Conservation (phyloP, 2,329 filamentous ascomycete species). For the Aplosporella prunicola region DNA sequence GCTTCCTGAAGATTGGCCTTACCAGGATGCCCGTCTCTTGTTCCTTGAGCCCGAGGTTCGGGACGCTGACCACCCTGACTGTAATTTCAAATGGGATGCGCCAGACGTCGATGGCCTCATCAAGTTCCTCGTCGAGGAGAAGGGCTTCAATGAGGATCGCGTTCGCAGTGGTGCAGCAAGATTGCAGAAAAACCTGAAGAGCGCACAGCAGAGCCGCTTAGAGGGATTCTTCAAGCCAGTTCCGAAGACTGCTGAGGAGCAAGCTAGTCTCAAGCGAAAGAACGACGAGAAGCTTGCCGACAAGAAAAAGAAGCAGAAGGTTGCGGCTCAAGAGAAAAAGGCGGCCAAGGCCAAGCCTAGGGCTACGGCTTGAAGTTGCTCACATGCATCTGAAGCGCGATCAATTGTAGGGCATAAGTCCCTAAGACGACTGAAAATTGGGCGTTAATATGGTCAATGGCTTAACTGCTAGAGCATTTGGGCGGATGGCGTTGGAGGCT, state of each 20-base stretch:
- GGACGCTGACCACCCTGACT: conserved; percentile 70
- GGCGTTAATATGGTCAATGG: no score
- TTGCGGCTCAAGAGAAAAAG: conserved; percentile 91
- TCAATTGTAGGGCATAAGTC: no score
- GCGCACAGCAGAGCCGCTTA: conserved; percentile 77
- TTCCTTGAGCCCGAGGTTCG: conserved; percentile 90
- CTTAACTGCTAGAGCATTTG: no score
- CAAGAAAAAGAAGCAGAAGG: conserved; percentile 91
- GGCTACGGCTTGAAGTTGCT: conserved; percentile 45
- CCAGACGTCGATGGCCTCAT: conserved; percentile 86
- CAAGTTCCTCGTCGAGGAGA: conserved; percentile 82
- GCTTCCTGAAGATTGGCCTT: conserved; percentile 96
- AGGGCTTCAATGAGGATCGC: conserved; percentile 93
- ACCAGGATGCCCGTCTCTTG: conserved; percentile 77
- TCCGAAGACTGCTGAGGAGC: conserved; percentile 78
- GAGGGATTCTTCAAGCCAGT: conserved; percentile 96
- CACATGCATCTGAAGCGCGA: no score
- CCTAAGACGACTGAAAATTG: no score
- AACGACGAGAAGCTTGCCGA: conserved; percentile 84
- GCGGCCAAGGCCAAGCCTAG: conserved; percentile 80
- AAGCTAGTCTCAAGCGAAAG: conserved; percentile 81
- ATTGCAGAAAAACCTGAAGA: conserved; percentile 84
- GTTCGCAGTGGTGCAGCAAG: conserved; percentile 70
- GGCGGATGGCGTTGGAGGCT: no score
- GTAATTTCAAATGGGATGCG: conserved; percentile 96